Evolutionary conservation across 2,329 filamentous ascomycete species (phyloP).

Genomic region (Tolypocladium endophyticum): DNA sequence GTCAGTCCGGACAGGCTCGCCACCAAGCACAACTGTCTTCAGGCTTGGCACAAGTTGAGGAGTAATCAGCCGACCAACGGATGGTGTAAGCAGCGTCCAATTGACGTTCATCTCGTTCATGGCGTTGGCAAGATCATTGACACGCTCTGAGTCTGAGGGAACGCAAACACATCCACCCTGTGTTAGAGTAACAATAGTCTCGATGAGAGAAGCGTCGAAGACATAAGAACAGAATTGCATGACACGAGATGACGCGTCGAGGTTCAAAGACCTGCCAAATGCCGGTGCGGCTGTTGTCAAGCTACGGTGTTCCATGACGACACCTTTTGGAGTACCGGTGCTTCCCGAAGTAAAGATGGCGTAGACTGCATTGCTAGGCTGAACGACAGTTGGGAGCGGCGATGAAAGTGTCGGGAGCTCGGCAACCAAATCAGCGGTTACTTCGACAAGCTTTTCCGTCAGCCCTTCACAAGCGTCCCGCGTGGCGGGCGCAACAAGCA

Average conservation of each 20-base stretch:
- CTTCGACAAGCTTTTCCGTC: neutral
- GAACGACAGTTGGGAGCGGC: neutral
- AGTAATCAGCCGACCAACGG: neutral
- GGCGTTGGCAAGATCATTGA: neutral
- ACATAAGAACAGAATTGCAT: slow-evolving; percentile 39
- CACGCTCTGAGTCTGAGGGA: slow-evolving; percentile 8
- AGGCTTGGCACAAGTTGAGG: neutral
- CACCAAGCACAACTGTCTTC: neutral
- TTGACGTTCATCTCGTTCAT: neutral
- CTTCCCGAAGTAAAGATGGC: slow-evolving; percentile 17
- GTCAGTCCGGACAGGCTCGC: neutral
- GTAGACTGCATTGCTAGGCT: slow-evolving; percentile 7
- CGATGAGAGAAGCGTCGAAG: slow-evolving; percentile 34
- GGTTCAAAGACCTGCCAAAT: slow-evolving; percentile 23
- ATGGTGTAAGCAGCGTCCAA: neutral
- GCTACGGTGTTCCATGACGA: slow-evolving; percentile 32
- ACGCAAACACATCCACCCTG: slow-evolving; percentile 12
- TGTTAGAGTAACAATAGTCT: slow-evolving; percentile 11
- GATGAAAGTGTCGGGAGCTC: neutral
- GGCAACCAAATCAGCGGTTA: neutral
- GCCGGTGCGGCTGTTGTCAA: slow-evolving; percentile 25
- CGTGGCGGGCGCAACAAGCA: slow-evolving; percentile 4
- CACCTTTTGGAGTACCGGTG: slow-evolving; percentile 16
- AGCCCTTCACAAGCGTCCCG: neutral
- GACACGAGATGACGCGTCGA: neutral